phyloP scores from a whole-genome alignment of 2,329 filamentous ascomycete genomes.

The Ophiosphaerella herpotricha region DNA sequence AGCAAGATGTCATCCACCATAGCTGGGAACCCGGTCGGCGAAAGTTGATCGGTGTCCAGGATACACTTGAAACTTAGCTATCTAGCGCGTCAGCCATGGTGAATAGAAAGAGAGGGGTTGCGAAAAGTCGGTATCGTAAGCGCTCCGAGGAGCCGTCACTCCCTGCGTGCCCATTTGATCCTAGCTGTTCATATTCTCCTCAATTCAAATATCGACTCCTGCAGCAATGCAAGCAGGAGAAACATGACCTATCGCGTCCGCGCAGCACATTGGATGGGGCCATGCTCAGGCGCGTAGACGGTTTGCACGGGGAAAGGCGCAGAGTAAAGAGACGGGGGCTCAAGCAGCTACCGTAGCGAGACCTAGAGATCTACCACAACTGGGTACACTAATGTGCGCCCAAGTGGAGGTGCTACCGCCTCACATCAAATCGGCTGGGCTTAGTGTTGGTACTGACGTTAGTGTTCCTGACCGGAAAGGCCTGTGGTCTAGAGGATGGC shows the following conservation, averaged over 20 bases:
- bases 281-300: constrained; percentile 9
- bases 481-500: background rate
- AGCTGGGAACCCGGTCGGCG: too few relatives aligned
- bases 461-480: constrained; percentile 7
- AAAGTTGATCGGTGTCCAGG: too few relatives aligned
- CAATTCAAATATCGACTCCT: background rate
- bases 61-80: too few relatives aligned
- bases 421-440: too few relatives aligned
- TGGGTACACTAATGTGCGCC: constrained; percentile 17
- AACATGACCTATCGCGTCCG: constrained; percentile 12
- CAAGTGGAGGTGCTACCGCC: too few relatives aligned
- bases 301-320: constrained; percentile 5
- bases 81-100: too few relatives aligned
- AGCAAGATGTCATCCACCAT: too few relatives aligned
- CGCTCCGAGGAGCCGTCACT: too few relatives aligned
- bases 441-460: background rate
- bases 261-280: constrained; percentile 3
- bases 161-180: too few relatives aligned
- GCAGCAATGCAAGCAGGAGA: constrained; percentile 3
- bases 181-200: too few relatives aligned
- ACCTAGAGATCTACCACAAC: constrained; percentile 16
- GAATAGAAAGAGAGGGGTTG: too few relatives aligned
- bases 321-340: constrained; percentile 16
- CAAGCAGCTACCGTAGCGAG: constrained; percentile 10
- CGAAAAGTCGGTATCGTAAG: too few relatives aligned